Percentiles rank a stretch among this genome's conserved stretches.
Evolutionary conservation across 1,284 basidiomycete genomes (phyloP).

Genomic region (Irpex sp.): DNA sequence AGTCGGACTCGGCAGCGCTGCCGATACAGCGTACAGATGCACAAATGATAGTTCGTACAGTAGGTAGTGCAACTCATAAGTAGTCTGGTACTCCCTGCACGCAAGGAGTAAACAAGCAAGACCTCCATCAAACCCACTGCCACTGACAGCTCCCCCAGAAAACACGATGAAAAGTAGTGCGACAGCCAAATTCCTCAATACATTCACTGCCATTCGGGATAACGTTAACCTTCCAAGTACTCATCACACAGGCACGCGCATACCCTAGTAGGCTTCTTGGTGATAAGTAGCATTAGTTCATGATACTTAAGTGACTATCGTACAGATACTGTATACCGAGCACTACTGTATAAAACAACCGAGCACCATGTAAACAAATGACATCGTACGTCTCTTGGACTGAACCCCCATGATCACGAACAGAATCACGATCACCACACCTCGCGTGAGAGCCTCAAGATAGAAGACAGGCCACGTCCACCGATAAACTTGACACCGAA

Average conservation of each 20-base stretch:
- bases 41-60: no score
- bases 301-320: neutral
- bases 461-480: neutral
- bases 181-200: neutral
- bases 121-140: neutral
- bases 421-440: neutral
- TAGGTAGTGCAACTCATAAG: no score
- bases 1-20: no score
- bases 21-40: no score
- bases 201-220: neutral
- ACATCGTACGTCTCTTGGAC: neutral
- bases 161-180: neutral
- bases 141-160: neutral
- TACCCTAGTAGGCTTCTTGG: no score
- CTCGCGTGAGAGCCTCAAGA: neutral
- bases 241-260: neutral
- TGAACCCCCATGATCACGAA: neutral
- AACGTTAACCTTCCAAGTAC: neutral
- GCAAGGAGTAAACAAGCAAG: no score
- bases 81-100: no score
- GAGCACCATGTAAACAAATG: neutral
- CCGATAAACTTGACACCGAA: no score
- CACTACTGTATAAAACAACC: neutral
- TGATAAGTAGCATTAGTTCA: no score
- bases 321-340: neutral